Conservation (phyloP, 257 asterid species). For the Cynanchum wilfordii region DNA sequence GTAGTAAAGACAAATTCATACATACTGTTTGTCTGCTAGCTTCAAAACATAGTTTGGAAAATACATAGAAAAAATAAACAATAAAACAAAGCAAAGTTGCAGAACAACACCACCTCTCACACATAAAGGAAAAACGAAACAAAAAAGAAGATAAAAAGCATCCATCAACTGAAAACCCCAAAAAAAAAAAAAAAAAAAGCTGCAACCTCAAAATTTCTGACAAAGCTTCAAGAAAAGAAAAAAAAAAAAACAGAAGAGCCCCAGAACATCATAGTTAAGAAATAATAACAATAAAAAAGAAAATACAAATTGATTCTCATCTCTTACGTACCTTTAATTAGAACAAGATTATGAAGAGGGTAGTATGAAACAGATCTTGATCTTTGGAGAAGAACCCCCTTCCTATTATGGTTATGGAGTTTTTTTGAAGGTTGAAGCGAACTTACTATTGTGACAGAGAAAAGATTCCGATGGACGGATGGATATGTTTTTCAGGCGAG, state of each 20-base stretch:
- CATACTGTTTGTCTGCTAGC: slow-evolving; percentile 28
- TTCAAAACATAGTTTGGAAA: slow-evolving; percentile 1
- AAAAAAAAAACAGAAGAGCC: background rate
- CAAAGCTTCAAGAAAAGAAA: background rate
- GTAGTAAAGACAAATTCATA: slow-evolving; percentile 1
- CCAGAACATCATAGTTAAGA: no score
- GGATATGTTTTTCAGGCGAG: slow-evolving; percentile 32
- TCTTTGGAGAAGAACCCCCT: background rate
- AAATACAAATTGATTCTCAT: background rate
- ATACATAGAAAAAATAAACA: background rate
- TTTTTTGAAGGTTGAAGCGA: background rate
- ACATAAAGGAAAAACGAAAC: background rate
- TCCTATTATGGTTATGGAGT: no score
- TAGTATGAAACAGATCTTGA: slow-evolving; percentile 4
- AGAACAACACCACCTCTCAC: slow-evolving; percentile 11
- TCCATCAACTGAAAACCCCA: slow-evolving; percentile 35
- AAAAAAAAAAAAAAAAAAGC: slow-evolving; percentile 8
- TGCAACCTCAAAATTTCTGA: slow-evolving; percentile 6
- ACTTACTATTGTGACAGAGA: slow-evolving; percentile 5
- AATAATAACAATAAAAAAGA: background rate
- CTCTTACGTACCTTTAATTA: slow-evolving; percentile 8
- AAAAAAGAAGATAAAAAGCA: background rate
- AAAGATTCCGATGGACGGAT: slow-evolving; percentile 31
- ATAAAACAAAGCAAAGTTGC: slow-evolving; percentile 11
- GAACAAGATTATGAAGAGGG: background rate